These are phyloP conservation scores for Saccharomyces pastorianus DNA, from an alignment of 1,139 yeast genomes.

Conservation along the genomic window DNA sequence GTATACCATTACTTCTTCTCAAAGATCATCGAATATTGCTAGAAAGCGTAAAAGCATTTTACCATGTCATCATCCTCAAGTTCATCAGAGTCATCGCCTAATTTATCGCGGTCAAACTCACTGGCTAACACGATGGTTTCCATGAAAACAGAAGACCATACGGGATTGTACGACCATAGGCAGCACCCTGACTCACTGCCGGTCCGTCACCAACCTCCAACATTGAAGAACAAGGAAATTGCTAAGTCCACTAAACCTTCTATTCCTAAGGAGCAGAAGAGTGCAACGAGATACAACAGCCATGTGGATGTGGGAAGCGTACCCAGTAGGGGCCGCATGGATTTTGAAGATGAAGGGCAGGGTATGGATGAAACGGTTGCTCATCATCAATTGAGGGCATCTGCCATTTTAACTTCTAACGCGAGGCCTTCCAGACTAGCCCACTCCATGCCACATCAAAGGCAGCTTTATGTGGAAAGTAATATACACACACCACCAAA, in stretches of 20 bases:
- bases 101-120: conserved; percentile 20
- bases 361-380: conserved; percentile 11
- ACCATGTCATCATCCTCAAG: neutral
- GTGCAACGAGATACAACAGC: neutral
- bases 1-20: neutral
- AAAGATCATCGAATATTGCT: neutral
- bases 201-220: neutral
- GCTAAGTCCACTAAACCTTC: conserved; percentile 17
- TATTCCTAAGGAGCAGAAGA: neutral
- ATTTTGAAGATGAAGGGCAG: conserved; percentile 10
- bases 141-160: conserved; percentile 36
- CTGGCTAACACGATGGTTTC: conserved; percentile 28
- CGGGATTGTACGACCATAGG: conserved; percentile 50
- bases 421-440: conserved; percentile 20
- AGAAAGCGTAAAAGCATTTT: neutral
- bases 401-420: conserved; percentile 7
- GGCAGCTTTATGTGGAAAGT: neutral
- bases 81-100: conserved; percentile 7
- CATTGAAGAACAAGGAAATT: neutral
- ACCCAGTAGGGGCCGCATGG: neutral
- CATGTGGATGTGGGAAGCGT: neutral
- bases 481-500: neutral
- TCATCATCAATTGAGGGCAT: conserved; percentile 4
- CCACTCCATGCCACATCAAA: conserved; percentile 16
- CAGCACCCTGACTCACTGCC: conserved; percentile 37